A percentile compares a stretch with the other conserved stretches of the same genome.
Conservation (phyloP, 1,139 yeast species). For the Nadsonia commutata region DNA sequence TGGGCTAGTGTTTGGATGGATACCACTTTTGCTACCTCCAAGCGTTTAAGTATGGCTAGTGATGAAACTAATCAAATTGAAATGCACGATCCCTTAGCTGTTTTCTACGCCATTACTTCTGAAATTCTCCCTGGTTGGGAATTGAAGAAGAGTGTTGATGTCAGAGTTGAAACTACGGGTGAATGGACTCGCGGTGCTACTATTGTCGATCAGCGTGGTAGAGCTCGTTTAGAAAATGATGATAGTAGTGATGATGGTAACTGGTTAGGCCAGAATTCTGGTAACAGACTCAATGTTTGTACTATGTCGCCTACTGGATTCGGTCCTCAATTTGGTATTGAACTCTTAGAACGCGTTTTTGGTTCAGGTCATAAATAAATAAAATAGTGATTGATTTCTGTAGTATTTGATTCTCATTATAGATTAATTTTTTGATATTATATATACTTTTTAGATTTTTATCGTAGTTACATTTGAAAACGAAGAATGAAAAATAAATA, state of each 20-base stretch:
- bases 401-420: too few species aligned
- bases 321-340: slow-evolving; percentile 11
- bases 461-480: too few species aligned
- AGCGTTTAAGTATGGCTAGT: slow-evolving; percentile 12
- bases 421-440: too few species aligned
- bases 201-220: slow-evolving; percentile 23
- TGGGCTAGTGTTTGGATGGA: slow-evolving; percentile 25
- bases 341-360: slow-evolving; percentile 9
- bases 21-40: slow-evolving; percentile 20
- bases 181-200: slow-evolving; percentile 26
- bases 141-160: slow-evolving; percentile 17
- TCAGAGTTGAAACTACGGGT: slow-evolving; percentile 28
- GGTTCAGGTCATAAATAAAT: slow-evolving; percentile 1
- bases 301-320: slow-evolving; percentile 15
- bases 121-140: slow-evolving; percentile 16
- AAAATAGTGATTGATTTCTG: too few species aligned
- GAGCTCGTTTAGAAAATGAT: slow-evolving; percentile 13
- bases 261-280: slow-evolving; percentile 18
- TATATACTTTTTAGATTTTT: too few species aligned
- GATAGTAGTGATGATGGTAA: slow-evolving; percentile 10
- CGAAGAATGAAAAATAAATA: too few species aligned
- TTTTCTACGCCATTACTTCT: slow-evolving; percentile 20
- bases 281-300: slow-evolving; percentile 18
- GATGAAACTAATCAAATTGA: slow-evolving; percentile 14
- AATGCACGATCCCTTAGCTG: slow-evolving; percentile 29